These are phyloP conservation scores for Rosa persica DNA, from an alignment of 306 rosid genomes.

Conservation along the genomic window DNA sequence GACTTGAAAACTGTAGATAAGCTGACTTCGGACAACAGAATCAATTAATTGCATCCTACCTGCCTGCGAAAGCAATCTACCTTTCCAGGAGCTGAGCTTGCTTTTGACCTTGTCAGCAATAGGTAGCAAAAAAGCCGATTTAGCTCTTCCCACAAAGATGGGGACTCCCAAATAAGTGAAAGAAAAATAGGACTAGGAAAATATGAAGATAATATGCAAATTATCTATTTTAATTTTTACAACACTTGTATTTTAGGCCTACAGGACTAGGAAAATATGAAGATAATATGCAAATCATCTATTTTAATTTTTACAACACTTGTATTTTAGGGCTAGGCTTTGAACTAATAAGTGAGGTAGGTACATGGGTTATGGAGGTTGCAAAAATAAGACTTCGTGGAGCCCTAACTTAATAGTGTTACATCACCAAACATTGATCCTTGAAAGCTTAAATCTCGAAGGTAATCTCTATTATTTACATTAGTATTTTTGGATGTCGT, in stretches of 20 bases:
- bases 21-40: too few relatives aligned
- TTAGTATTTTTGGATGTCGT: neutral
- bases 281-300: neutral
- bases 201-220: neutral
- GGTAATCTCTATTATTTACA: too few relatives aligned
- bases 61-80: too few relatives aligned
- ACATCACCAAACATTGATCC: neutral
- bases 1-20: too few relatives aligned
- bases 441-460: neutral
- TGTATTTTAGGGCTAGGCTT: too few relatives aligned
- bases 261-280: neutral
- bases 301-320: neutral
- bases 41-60: too few relatives aligned
- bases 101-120: too few relatives aligned
- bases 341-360: neutral
- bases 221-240: neutral
- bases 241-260: neutral
- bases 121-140: too few relatives aligned
- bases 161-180: too few relatives aligned
- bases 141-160: too few relatives aligned
- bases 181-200: neutral
- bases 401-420: neutral
- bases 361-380: neutral
- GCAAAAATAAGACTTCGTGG: neutral
- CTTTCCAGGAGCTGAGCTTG: too few relatives aligned